Base-by-base conservation (phyloP, 2,329 filamentous ascomycete genomes). In the Alternaria longipes region DNA sequence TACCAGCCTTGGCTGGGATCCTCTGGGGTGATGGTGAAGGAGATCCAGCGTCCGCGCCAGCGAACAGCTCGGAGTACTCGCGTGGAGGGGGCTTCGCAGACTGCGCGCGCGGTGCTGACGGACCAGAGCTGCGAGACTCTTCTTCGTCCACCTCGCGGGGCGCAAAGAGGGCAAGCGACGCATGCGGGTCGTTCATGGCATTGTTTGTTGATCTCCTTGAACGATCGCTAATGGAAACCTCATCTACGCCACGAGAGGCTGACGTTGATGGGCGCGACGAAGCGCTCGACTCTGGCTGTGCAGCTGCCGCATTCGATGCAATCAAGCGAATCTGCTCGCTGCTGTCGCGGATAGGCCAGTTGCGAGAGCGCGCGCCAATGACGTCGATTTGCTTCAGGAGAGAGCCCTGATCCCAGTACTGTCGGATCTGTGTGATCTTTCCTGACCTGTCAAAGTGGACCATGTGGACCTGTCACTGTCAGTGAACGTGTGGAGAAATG, bases 361-460 rank as follows among this genome's bases (percentile, higher is more conserved):
- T 97, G 78, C 91, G 91, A 58, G 92, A 92, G 55, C 91, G 90
- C 76, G 90, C 90, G 73, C 95, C 94, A 79, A 99, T 98, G 58
- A 97, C 89, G 64, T 97, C 94, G 66, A 97, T 86, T 79, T 97
- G 91, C 82, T 95, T 98, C 68, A 99, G 87, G 41, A 99, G 87
- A 55, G 93, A 91, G 63, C 90, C 94, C 80, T 99, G 95, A 78
- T 99, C 95, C 95, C 95, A 99, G 78, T 91, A 92, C 69, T 94
- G 88, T 70, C 94, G 91, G 66, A 98, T 91, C 78, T 95, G 92
- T 61, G 86, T 79, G 76, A 99, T 97, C 82, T 92, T 93, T 77
- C 89, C 87, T 47, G 90, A 80, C 67, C 80, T 77, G 78, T 96
- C 87, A 80, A 97, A 97, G 59, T 88, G 87, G 68, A 99, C 94